Percentiles rank a stretch among this genome's conserved stretches.
These are phyloP conservation scores for Eucalyptus brandiana DNA, from an alignment of 345 rosid genomes.

Conservation along the genomic window DNA sequence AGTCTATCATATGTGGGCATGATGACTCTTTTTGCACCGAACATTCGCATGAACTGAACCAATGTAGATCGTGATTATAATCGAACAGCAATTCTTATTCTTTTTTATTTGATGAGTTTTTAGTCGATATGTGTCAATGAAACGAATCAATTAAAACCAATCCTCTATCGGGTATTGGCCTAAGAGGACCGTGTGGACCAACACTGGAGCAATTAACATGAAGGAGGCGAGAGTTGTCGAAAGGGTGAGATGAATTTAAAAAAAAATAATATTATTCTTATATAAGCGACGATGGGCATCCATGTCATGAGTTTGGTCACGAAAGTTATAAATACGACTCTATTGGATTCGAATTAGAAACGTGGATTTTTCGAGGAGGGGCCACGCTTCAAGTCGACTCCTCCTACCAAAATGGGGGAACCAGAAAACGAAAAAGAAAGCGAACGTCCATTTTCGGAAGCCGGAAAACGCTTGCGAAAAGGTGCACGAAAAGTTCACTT, in stretches of 20 bases:
- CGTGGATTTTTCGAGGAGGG: neutral
- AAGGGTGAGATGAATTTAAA: no score
- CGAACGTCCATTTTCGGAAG: neutral
- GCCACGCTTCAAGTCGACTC: no score
- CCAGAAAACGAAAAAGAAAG: neutral
- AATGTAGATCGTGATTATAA: no score
- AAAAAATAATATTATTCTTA: no score
- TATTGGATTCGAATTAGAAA: no score
- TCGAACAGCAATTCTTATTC: rapidly evolving
- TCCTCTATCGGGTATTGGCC: no score
- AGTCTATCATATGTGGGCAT: neutral
- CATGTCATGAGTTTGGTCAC: rapidly evolving
- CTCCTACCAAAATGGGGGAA: neutral
- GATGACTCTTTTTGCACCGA: neutral
- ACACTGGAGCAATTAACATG: neutral
- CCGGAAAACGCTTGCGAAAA: neutral
- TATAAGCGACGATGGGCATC: rapidly evolving
- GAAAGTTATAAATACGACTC: no score
- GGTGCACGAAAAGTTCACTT: neutral
- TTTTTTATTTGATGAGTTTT: neutral
- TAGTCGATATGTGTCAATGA: no score
- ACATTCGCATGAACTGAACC: neutral
- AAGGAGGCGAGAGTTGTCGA: rapidly evolving
- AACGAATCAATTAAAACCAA: no score
- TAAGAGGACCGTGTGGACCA: neutral